phyloP scores from a whole-genome alignment of 2,329 filamentous ascomycete genomes.

The Apiospora aurea region DNA sequence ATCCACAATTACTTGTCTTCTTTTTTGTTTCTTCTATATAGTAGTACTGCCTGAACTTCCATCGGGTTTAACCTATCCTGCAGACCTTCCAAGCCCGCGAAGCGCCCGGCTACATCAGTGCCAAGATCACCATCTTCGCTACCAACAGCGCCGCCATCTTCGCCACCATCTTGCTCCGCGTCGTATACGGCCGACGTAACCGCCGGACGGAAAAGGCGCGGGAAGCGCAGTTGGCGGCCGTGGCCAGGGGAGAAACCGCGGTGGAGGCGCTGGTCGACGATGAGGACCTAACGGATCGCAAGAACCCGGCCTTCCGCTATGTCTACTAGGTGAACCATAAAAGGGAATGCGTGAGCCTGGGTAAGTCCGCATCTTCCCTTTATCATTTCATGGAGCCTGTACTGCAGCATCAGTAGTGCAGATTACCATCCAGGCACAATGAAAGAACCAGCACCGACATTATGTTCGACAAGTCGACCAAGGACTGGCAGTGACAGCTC shows the following conservation, averaged over 20 bases:
- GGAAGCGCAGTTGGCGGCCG: constrained; percentile 28
- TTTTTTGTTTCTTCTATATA: background rate
- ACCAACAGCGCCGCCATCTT: constrained; percentile 39
- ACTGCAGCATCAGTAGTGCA: no score
- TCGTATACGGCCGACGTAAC: constrained; percentile 35
- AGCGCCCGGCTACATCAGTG: constrained; percentile 59
- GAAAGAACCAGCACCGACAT: no score
- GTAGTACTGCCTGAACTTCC: no score
- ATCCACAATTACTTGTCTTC: no score
- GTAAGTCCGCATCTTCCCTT: no score
- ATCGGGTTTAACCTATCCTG: constrained; percentile 50
- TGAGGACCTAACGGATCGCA: constrained; percentile 29
- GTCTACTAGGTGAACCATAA: constrained; percentile 25
- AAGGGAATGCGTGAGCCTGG: background rate
- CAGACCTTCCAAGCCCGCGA: constrained; percentile 62
- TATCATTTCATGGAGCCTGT: no score
- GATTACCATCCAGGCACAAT: no score
- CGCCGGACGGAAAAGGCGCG: constrained; percentile 27
- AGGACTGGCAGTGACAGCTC: no score
- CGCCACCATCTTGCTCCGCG: constrained; percentile 33
- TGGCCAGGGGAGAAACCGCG: constrained; percentile 25
- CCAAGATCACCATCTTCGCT: constrained; percentile 61
- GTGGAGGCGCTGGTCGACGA: constrained; percentile 24
- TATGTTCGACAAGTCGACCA: no score
- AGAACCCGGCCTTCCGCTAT: constrained; percentile 30